phyloP scores from a whole-genome alignment of 1,139 yeast species.

The Debaryomyces subglobosus region DNA sequence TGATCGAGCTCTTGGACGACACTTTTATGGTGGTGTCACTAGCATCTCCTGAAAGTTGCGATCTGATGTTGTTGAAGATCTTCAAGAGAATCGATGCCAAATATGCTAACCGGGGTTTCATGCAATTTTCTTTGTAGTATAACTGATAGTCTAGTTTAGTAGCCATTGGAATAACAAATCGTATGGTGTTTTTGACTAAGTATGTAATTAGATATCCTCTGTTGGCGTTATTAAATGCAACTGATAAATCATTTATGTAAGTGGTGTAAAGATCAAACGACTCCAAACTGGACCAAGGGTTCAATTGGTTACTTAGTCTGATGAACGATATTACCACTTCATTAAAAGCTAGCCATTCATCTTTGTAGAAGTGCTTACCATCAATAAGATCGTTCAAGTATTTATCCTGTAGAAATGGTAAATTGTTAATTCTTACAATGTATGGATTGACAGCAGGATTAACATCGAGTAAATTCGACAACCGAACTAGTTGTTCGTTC shows the following conservation, averaged over 20 bases:
- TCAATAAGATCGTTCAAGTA: constrained; percentile 31
- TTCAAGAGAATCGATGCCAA: constrained; percentile 61
- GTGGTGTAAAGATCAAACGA: constrained; percentile 63
- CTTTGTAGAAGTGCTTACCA: constrained; percentile 33
- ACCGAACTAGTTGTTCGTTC: constrained; percentile 8
- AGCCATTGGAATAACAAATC: constrained; percentile 52
- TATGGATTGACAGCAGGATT: constrained; percentile 16
- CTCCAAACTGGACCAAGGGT: constrained; percentile 58
- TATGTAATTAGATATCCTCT: constrained; percentile 53
- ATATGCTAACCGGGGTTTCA: constrained; percentile 53
- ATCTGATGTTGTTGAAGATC: constrained; percentile 64
- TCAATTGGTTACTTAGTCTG: constrained; percentile 52
- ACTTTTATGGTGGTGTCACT: constrained; percentile 44
- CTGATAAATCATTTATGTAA: constrained; percentile 55
- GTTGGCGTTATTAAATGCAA: constrained; percentile 58
- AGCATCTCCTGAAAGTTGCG: constrained; percentile 51
- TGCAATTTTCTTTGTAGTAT: constrained; percentile 42
- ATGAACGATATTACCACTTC: constrained; percentile 55
- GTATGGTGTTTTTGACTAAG: constrained; percentile 45
- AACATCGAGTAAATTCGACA: constrained; percentile 10
- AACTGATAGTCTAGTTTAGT: constrained; percentile 51
- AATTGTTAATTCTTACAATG: constrained; percentile 15
- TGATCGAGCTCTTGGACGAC: constrained; percentile 30
- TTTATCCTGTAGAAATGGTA: constrained; percentile 10
- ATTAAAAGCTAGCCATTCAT: constrained; percentile 55